Evolutionary conservation across 805 yeast species (phyloP).

Genomic region (Monosporozyma solicola): DNA sequence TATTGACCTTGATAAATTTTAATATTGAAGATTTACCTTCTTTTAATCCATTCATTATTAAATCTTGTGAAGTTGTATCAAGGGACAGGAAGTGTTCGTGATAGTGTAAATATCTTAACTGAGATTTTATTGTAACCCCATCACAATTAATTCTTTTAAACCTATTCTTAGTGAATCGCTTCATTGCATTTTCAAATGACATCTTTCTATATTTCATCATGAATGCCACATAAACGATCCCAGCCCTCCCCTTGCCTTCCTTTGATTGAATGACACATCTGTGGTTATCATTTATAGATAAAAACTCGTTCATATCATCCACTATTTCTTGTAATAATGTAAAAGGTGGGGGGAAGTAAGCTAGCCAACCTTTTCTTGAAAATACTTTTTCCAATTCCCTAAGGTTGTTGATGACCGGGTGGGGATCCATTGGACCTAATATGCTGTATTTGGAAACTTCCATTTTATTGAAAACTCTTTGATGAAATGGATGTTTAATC

Average conservation of each 20-base stretch:
- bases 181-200: slow-evolving; percentile 39
- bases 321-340: slow-evolving; percentile 37
- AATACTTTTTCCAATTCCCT: not conserved
- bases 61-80: slow-evolving; percentile 7
- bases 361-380: slow-evolving; percentile 48
- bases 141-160: slow-evolving; percentile 46
- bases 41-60: slow-evolving; percentile 7
- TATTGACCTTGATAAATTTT: slow-evolving; percentile 10
- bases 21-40: slow-evolving; percentile 9
- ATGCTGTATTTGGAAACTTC: not conserved
- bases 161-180: slow-evolving; percentile 46
- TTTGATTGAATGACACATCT: slow-evolving; percentile 72
- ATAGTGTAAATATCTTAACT: slow-evolving; percentile 57
- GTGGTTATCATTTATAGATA: slow-evolving; percentile 23
- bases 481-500: not conserved
- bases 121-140: slow-evolving; percentile 69
- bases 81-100: slow-evolving; percentile 29
- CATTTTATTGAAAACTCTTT: not conserved
- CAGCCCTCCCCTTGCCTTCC: slow-evolving; percentile 89
- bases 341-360: slow-evolving; percentile 71
- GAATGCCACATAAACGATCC: slow-evolving; percentile 63
- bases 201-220: slow-evolving; percentile 42
- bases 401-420: not conserved
- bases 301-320: slow-evolving; percentile 37
- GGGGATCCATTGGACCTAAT: not conserved